Evolutionary conservation across 495 filamentous ascomycete genomes (phyloP).

Genomic region (Aspergillus leporis): DNA sequence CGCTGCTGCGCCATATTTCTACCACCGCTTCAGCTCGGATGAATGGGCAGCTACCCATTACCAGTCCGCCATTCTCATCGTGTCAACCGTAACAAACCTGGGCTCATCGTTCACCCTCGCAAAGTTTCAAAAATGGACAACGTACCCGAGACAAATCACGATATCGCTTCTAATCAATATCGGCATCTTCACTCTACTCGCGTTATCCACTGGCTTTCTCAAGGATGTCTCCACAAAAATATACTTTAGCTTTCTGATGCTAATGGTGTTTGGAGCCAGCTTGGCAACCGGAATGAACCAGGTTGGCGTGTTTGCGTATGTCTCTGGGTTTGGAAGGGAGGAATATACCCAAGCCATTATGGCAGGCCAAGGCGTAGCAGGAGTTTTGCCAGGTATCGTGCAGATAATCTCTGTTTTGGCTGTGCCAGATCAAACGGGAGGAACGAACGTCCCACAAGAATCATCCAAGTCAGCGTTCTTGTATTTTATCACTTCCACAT

Average conservation of each 20-base stretch:
- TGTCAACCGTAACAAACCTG: slow-evolving; percentile 81
- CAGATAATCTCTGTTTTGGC: slow-evolving; percentile 80
- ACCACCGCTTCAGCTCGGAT: slow-evolving; percentile 71
- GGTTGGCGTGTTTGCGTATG: slow-evolving; percentile 93
- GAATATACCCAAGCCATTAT: slow-evolving; percentile 96
- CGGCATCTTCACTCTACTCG: slow-evolving; percentile 69
- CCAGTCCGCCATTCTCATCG: slow-evolving; percentile 84
- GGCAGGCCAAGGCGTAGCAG: slow-evolving; percentile 89
- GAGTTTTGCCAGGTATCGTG: slow-evolving; percentile 84
- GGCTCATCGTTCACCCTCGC: slow-evolving; percentile 69
- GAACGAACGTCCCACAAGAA: slow-evolving; percentile 24
- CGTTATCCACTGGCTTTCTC: slow-evolving; percentile 73
- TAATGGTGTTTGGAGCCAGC: slow-evolving; percentile 77
- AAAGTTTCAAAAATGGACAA: slow-evolving; percentile 73
- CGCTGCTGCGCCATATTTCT: slow-evolving; percentile 91
- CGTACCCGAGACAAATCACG: slow-evolving; percentile 82
- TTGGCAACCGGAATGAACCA: slow-evolving; percentile 82
- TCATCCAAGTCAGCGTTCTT: slow-evolving; percentile 74
- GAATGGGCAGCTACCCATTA: slow-evolving; percentile 75
- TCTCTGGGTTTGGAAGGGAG: slow-evolving; percentile 74
- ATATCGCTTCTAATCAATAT: slow-evolving; percentile 72
- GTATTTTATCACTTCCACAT: slow-evolving; percentile 89
- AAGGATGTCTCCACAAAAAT: slow-evolving; percentile 54
- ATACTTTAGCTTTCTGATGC: slow-evolving; percentile 81
- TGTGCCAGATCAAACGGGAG: slow-evolving; percentile 43